phyloP scores from a whole-genome alignment of 192 early-diverging fungal genomes.

The Podila epicladia region DNA sequence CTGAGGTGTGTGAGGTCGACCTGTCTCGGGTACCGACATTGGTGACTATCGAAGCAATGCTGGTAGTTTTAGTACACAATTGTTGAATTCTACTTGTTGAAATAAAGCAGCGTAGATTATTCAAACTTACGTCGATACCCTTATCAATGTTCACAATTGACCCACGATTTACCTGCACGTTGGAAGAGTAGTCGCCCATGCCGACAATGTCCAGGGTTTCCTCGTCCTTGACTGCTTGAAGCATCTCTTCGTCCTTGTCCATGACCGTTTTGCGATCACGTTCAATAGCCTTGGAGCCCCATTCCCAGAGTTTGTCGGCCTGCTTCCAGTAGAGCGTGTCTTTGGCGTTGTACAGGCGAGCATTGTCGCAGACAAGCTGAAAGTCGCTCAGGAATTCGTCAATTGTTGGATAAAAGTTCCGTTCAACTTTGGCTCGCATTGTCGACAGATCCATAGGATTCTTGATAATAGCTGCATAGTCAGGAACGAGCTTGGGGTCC shows the following conservation, averaged over 20 bases:
- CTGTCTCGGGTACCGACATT: conserved; percentile 27
- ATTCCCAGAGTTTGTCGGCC: conserved; percentile 80
- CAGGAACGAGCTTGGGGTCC: conserved; percentile 75
- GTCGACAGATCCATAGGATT: conserved; percentile 94
- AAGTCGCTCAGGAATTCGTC: conserved; percentile 83
- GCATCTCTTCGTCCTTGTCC: conserved; percentile 34
- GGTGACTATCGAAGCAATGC: conserved; percentile 17
- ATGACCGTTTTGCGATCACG: conserved; percentile 61
- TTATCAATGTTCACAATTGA: conserved; percentile 16
- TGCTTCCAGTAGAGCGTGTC: conserved; percentile 83
- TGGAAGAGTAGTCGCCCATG: conserved; percentile 34
- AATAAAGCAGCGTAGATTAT: not conserved
- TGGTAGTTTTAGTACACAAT: not conserved
- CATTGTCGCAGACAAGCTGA: conserved; percentile 79
- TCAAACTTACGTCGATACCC: conserved; percentile 20
- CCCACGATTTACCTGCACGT: not conserved
- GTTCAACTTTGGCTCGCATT: conserved; percentile 79
- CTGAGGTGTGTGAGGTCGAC: conserved; percentile 35
- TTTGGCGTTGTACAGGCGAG: conserved; percentile 84
- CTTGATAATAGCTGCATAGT: conserved; percentile 84
- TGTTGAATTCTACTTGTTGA: not conserved
- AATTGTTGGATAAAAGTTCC: conserved; percentile 68
- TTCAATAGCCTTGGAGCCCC: conserved; percentile 77
- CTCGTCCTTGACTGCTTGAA: conserved; percentile 30
- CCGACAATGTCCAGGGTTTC: conserved; percentile 43